Percentiles rank a stretch among this genome's conserved stretches.
These are phyloP conservation scores for Metarhizium guizhouense DNA, from an alignment of 2,329 filamentous ascomycete species.

Conservation along the genomic window DNA sequence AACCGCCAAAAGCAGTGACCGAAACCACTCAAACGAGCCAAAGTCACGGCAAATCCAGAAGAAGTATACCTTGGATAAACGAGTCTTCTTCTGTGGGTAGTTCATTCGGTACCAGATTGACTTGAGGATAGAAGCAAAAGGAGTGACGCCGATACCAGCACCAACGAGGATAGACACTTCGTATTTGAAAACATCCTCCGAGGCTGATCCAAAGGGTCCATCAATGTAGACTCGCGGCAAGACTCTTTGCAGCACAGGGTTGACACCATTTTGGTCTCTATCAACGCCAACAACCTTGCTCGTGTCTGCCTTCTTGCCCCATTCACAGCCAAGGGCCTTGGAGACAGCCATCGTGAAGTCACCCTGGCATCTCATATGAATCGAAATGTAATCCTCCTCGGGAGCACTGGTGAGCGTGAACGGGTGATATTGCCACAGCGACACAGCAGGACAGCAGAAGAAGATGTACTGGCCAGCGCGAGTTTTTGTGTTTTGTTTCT, in stretches of 20 bases:
- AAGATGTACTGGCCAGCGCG: constrained; percentile 82
- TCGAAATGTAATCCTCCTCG: constrained; percentile 83
- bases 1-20: constrained; percentile 72
- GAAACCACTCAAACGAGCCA: constrained; percentile 84
- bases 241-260: constrained; percentile 62
- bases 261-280: constrained; percentile 47
- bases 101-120: constrained; percentile 93
- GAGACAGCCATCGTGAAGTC: constrained; percentile 69
- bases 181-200: constrained; percentile 85
- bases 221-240: constrained; percentile 76
- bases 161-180: constrained; percentile 72
- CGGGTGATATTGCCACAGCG: constrained; percentile 81
- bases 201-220: constrained; percentile 77
- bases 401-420: constrained; percentile 81
- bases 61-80: constrained; percentile 81
- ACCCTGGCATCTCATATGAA: constrained; percentile 75
- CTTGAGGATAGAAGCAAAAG: constrained; percentile 79
- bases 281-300: constrained; percentile 64
- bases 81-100: constrained; percentile 71
- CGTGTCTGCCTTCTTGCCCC: constrained; percentile 43
- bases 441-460: constrained; percentile 77
- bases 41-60: constrained; percentile 90
- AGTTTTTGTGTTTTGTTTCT: constrained; percentile 79
- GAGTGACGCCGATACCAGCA: constrained; percentile 78
- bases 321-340: constrained; percentile 65